These are phyloP conservation scores for Populus euphratica DNA, from an alignment of 345 rosid species.

Conservation along the genomic window DNA sequence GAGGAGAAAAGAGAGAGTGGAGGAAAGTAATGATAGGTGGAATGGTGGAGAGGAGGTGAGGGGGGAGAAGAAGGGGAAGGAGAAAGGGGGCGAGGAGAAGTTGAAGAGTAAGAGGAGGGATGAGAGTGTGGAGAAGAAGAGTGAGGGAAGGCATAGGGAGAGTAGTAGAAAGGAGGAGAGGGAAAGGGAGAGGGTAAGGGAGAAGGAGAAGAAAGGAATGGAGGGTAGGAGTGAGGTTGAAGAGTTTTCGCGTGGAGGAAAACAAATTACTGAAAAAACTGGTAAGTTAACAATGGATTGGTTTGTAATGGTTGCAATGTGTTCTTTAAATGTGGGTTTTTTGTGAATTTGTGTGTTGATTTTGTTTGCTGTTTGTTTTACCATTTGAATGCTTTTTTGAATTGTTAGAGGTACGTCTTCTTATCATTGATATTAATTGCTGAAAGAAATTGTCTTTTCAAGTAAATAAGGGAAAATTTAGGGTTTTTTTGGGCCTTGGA, in stretches of 20 bases:
- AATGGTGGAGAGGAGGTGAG: slow-evolving; percentile 58
- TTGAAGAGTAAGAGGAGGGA: slow-evolving; percentile 66
- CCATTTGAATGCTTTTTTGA: background rate
- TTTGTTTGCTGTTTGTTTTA: background rate
- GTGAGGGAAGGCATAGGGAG: slow-evolving; percentile 61
- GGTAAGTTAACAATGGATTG: slow-evolving; percentile 51
- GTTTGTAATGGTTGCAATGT: background rate
- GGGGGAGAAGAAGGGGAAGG: slow-evolving; percentile 50
- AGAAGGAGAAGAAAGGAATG: slow-evolving; percentile 35
- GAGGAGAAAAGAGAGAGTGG: slow-evolving; percentile 53
- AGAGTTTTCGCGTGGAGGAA: slow-evolving; percentile 41
- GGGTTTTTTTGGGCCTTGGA: background rate
- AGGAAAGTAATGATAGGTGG: slow-evolving; percentile 68
- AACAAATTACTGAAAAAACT: slow-evolving; percentile 48
- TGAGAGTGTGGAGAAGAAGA: slow-evolving; percentile 45
- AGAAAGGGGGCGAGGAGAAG: slow-evolving; percentile 38
- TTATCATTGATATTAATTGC: background rate
- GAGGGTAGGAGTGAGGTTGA: slow-evolving; percentile 55
- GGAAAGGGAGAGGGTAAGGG: slow-evolving; percentile 8
- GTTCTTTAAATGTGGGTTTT: background rate
- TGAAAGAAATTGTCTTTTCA: background rate
- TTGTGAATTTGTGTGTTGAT: background rate
- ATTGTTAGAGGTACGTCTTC: background rate
- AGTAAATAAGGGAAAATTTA: background rate
- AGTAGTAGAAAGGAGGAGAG: slow-evolving; percentile 43